phyloP scores from a whole-genome alignment of 176 grass and related monocot species.

The Oryza officinalis region DNA sequence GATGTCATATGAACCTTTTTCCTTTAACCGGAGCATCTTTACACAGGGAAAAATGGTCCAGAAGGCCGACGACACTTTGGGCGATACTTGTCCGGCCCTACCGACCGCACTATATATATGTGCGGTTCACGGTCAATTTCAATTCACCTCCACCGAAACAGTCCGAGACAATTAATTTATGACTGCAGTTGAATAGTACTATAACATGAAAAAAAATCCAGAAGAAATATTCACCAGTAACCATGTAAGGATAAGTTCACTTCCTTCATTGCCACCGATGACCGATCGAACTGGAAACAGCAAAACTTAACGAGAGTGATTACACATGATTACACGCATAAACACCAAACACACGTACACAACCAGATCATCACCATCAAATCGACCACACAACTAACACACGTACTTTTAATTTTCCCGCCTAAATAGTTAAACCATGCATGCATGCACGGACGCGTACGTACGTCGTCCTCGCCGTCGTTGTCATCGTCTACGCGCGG shows the following conservation, averaged over 20 bases:
- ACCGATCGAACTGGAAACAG: background rate
- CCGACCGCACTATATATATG: too few species aligned
- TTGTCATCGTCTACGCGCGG: constrained; percentile 30
- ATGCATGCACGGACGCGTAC: background rate
- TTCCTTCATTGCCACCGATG: background rate
- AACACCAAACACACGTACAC: background rate
- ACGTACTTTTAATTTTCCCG: background rate
- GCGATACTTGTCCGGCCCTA: too few species aligned
- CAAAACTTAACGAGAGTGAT: background rate
- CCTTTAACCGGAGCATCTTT: too few species aligned
- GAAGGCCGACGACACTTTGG: too few species aligned
- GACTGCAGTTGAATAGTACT: too few species aligned
- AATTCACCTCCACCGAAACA: background rate
- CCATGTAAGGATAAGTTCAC: background rate
- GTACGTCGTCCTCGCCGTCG: too few species aligned
- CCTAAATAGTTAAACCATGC: background rate
- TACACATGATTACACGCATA: background rate
- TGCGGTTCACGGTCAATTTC: background rate
- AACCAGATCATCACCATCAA: background rate
- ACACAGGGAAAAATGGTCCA: too few species aligned
- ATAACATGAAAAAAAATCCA: too few species aligned
- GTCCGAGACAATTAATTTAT: too few species aligned
- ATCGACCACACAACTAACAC: background rate
- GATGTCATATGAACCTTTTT: too few species aligned
- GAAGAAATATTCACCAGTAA: too few species aligned